Evolutionary conservation across 305 asterid species (phyloP), one percentile per base, ranked within the genome.

Genomic region (Ruellia speciosa): DNA sequence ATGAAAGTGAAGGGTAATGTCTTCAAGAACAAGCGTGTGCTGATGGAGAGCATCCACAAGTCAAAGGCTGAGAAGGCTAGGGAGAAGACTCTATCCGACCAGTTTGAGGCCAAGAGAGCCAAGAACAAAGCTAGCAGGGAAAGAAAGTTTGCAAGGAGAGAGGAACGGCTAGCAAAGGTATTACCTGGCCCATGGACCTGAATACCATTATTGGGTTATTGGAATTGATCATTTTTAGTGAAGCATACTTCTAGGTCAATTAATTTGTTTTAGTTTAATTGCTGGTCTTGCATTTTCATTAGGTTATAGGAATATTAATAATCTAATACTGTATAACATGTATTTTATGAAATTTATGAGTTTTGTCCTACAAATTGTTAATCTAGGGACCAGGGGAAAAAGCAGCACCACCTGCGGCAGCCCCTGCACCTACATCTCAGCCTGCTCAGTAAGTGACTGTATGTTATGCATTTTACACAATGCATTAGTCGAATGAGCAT

Each of bases 1-100:
- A 86, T 86, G 94, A 84, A 70, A 75, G 93, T 83, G n/a, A 81
- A 86, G 75, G 89, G 89, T 67, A 86, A 86, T 55, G 95, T 86
- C 35, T 86, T 86, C 64, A 86, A 83, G 82, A 83, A 83, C 74
- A 86, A 83, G 57, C 79, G 95, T 64, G 95, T 86, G 11, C 66
- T 86, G 72, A 83, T 83, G 85, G 92, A 86, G 60, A 86, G 84
- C 49, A 86, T 86, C 46, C 95, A 86, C 79, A 86, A 86, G 73
- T 70, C 87, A 5, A 86, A 86, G 84, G 93, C 89, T 19, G 87
- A 86, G 72, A 86, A 86, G 81, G 93, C 95, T n/a, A 70, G 89
- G 51, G 95, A 86, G 75, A 83, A 86, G 84, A 86, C 93, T 0
- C 52, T 86, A 57, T 83, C 93, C 1, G 89, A 83, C 60, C 95